Percentiles rank a stretch among this genome's conserved stretches.
phyloP scores from a whole-genome alignment of 768 basidiomycete species.

The Phaeolepiota aurea region DNA sequence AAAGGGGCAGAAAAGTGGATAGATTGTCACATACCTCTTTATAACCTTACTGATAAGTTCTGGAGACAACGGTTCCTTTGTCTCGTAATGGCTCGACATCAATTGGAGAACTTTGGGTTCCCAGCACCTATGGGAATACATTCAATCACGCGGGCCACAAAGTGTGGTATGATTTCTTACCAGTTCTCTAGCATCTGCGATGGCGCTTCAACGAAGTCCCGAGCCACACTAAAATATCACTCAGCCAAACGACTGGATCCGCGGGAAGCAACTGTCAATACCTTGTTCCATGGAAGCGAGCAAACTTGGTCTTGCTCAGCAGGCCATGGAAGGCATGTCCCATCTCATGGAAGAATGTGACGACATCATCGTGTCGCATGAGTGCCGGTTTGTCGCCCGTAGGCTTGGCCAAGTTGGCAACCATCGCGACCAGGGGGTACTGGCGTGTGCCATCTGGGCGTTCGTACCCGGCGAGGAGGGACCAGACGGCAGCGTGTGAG shows the following conservation, averaged over 20 bases:
- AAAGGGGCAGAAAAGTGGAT: neutral
- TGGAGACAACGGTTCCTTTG: slow-evolving; percentile 57
- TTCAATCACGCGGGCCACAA: neutral
- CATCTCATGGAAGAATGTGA: slow-evolving; percentile 92
- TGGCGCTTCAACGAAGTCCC: slow-evolving; percentile 86
- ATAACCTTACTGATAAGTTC: slow-evolving; percentile 77
- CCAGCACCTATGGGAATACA: slow-evolving; percentile 84
- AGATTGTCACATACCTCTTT: slow-evolving; percentile 42
- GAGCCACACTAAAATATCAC: slow-evolving; percentile 37
- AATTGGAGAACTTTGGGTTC: slow-evolving; percentile 66
- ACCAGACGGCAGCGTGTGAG: slow-evolving; percentile 84
- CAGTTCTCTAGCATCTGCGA: slow-evolving; percentile 93
- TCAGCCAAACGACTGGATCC: neutral
- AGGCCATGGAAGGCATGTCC: slow-evolving; percentile 69
- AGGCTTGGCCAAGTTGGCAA: slow-evolving; percentile 84
- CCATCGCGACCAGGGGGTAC: slow-evolving; percentile 80
- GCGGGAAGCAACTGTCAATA: too few relatives aligned
- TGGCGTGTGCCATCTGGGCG: slow-evolving; percentile 45
- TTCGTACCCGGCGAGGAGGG: slow-evolving; percentile 59
- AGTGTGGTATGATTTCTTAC: slow-evolving; percentile 33
- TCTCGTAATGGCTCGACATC: slow-evolving; percentile 80
- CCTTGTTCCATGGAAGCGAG: slow-evolving; percentile 78
- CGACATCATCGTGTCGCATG: slow-evolving; percentile 83
- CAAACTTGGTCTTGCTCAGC: slow-evolving; percentile 59
- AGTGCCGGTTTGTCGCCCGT: slow-evolving; percentile 74